These are phyloP conservation scores for Spatholobus suberectus DNA, from an alignment of 306 rosid species.

Conservation along the genomic window DNA sequence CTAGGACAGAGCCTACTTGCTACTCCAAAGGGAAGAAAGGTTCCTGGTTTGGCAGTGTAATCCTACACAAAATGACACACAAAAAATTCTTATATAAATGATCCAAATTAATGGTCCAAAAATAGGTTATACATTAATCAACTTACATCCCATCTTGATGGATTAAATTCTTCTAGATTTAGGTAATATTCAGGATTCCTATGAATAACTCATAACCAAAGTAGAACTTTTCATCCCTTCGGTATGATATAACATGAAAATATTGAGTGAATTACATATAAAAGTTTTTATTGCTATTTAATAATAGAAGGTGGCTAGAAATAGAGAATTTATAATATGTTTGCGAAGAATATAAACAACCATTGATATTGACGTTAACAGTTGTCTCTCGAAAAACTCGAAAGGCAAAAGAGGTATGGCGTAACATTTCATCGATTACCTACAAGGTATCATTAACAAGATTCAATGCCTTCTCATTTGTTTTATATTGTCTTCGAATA, in stretches of 20 bases:
- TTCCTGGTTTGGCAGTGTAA: neutral
- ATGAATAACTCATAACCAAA: slow-evolving; percentile 52
- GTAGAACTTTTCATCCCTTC: slow-evolving; percentile 19
- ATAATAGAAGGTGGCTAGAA: no score
- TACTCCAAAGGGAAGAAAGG: neutral
- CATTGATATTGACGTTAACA: neutral
- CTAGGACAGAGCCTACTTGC: neutral
- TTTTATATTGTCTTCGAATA: no score
- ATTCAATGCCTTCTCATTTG: no score
- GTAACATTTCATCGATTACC: neutral
- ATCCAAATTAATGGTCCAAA: neutral
- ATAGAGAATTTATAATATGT: neutral
- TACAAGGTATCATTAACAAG: no score
- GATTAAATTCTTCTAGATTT: slow-evolving; percentile 51
- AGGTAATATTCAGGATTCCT: slow-evolving; percentile 41
- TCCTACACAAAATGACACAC: neutral
- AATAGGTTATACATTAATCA: neutral
- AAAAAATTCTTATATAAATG: neutral
- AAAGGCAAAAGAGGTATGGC: neutral
- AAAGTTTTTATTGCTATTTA: no score
- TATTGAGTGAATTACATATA: neutral
- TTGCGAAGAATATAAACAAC: neutral
- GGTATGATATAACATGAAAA: slow-evolving; percentile 49
- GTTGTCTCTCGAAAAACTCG: neutral
- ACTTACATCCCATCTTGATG: slow-evolving; percentile 64